Percentiles rank a stretch among this genome's conserved stretches.
Conservation (phyloP, 495 filamentous ascomycete species). For the Lophiotrema nucula region DNA sequence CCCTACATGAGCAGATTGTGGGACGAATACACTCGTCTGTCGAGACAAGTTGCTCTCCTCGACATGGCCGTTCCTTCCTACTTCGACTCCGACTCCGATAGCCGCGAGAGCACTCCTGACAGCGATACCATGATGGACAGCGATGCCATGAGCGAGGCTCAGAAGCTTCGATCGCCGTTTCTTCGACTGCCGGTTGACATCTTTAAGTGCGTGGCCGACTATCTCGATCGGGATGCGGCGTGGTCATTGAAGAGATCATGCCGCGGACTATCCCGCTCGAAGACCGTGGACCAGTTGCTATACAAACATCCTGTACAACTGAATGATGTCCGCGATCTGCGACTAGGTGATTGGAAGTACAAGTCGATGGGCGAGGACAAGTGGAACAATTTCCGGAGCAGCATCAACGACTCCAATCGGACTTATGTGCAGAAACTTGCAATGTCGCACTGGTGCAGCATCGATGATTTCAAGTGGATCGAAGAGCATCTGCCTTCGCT, state of each 20-base stretch:
- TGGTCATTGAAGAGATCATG: slow-evolving; percentile 24
- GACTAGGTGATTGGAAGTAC: slow-evolving; percentile 25
- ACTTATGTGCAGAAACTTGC: slow-evolving; percentile 24
- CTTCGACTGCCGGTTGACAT: slow-evolving; percentile 29
- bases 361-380: slow-evolving; percentile 5
- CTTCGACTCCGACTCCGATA: not conserved
- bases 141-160: not conserved
- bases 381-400: slow-evolving; percentile 20
- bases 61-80: not conserved
- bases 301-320: slow-evolving; percentile 26
- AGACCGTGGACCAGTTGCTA: slow-evolving; percentile 20
- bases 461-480: slow-evolving; percentile 30
- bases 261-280: slow-evolving; percentile 16
- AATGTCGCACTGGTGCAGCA: slow-evolving; percentile 24
- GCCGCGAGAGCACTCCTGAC: not conserved
- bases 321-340: slow-evolving; percentile 21
- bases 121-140: not conserved
- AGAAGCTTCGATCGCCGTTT: slow-evolving; percentile 12
- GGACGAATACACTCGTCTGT: not conserved
- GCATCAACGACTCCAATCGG: slow-evolving; percentile 25
- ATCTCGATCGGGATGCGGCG: slow-evolving; percentile 21
- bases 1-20: not conserved
- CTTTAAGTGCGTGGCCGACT: slow-evolving; percentile 28
- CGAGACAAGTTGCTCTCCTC: not conserved
- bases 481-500: slow-evolving; percentile 20